Evolutionary conservation across 495 filamentous ascomycete species (phyloP).

Genomic region (Tetracladium setigerum): DNA sequence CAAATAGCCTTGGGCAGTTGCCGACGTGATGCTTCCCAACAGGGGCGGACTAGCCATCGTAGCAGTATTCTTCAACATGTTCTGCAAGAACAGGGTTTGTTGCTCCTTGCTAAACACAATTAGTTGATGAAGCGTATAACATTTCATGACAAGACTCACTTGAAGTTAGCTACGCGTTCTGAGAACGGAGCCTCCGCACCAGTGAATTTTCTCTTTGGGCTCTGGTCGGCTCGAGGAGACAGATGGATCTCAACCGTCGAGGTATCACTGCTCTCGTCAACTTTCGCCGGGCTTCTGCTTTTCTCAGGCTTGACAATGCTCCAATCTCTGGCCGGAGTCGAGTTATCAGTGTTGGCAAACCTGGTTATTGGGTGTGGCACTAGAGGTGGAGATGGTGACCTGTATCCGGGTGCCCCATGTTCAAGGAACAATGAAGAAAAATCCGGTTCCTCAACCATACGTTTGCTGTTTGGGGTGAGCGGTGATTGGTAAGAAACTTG

Average conservation of each 20-base stretch:
- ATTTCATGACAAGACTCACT: conserved; percentile 3
- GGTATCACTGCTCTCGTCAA: background rate
- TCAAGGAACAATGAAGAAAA: conserved; percentile 6
- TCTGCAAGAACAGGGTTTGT: conserved; percentile 19
- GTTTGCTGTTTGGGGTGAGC: no score
- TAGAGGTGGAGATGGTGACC: background rate
- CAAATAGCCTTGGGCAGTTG: conserved; percentile 21
- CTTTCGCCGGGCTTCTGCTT: background rate
- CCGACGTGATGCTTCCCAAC: conserved; percentile 18
- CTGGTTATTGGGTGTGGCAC: background rate
- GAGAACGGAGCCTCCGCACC: background rate
- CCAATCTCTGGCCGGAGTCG: no score
- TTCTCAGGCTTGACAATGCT: background rate
- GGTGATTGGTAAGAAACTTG: no score
- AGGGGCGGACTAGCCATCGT: conserved; percentile 12
- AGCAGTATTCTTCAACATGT: conserved; percentile 16
- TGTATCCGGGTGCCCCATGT: conserved; percentile 2
- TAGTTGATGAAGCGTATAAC: background rate
- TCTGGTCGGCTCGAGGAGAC: background rate
- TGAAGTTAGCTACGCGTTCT: conserved; percentile 16
- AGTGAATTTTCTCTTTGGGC: background rate
- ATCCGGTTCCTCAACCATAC: background rate
- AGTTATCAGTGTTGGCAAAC: no score
- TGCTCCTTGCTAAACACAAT: conserved; percentile 8
- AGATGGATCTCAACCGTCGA: conserved; percentile 13